A percentile compares a stretch with the other conserved stretches of the same genome.
These are phyloP conservation scores for Letharia columbiana DNA, from an alignment of 495 filamentous ascomycete species.

Conservation along the genomic window DNA sequence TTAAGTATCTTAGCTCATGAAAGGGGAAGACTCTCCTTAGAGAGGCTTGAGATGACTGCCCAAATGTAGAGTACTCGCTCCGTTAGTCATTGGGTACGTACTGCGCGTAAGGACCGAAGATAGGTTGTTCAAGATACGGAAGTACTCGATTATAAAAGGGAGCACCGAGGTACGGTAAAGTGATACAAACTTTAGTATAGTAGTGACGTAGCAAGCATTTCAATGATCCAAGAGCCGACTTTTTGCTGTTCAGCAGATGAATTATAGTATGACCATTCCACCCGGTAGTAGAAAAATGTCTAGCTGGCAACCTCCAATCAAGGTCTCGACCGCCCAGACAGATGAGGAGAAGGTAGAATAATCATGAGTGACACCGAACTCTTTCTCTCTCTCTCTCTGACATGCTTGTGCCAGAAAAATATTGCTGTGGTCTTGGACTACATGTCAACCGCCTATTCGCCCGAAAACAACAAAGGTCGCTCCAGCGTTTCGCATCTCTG, in stretches of 20 bases:
- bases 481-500: conserved; percentile 28
- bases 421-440: conserved; percentile 32
- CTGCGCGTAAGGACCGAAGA: neutral
- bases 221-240: too few relatives aligned
- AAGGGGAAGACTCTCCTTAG: neutral
- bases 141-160: neutral
- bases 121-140: neutral
- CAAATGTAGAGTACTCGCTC: neutral
- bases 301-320: conserved; percentile 16
- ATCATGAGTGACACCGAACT: neutral
- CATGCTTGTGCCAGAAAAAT: conserved; percentile 25
- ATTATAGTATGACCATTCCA: too few relatives aligned
- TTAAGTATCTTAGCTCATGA: neutral
- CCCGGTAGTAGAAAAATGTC: conserved; percentile 9
- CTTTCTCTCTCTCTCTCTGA: neutral
- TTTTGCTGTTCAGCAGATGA: too few relatives aligned
- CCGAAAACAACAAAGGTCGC: conserved; percentile 27
- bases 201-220: neutral
- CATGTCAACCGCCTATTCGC: conserved; percentile 31
- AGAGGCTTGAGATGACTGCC: too few relatives aligned
- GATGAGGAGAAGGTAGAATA: conserved; percentile 20
- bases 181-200: neutral
- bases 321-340: conserved; percentile 20
- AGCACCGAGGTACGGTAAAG: too few relatives aligned
- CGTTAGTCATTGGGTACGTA: neutral